phyloP scores from a whole-genome alignment of 345 rosid species.

The Orychophragmus violaceus region DNA sequence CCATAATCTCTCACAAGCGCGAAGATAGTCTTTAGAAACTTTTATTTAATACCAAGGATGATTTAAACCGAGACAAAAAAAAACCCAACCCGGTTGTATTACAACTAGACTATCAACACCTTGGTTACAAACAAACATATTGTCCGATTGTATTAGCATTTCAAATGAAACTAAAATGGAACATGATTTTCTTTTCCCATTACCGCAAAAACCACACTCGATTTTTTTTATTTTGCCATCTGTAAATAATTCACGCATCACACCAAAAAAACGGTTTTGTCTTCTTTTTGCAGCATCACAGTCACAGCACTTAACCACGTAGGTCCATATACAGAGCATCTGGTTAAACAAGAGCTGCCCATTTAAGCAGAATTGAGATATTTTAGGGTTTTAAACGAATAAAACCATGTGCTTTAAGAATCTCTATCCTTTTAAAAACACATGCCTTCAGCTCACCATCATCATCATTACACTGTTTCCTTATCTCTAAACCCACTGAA shows the following conservation, averaged over 20 bases:
- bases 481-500: conserved; percentile 5
- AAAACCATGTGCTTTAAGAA: conserved; percentile 31
- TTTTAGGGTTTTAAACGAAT: conserved; percentile 13
- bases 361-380: background rate
- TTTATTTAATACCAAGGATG: too few relatives aligned
- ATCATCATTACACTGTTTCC: conserved; percentile 4
- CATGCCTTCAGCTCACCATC: conserved; percentile 11
- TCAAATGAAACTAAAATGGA: background rate
- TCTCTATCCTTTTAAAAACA: conserved; percentile 13
- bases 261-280: conserved; percentile 8
- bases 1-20: too few relatives aligned
- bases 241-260: conserved; percentile 2
- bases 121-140: too few relatives aligned
- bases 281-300: conserved; percentile 16
- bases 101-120: too few relatives aligned
- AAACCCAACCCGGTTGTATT: too few relatives aligned
- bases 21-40: too few relatives aligned
- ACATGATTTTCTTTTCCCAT: background rate
- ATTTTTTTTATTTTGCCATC: background rate
- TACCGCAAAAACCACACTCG: background rate
- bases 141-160: background rate
- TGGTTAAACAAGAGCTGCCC: conserved; percentile 28
- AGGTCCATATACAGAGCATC: conserved; percentile 34
- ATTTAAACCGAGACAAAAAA: too few relatives aligned
- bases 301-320: conserved; percentile 12